Base-by-base conservation (phyloP, 306 rosid species). In the Medicago lupulina region DNA sequence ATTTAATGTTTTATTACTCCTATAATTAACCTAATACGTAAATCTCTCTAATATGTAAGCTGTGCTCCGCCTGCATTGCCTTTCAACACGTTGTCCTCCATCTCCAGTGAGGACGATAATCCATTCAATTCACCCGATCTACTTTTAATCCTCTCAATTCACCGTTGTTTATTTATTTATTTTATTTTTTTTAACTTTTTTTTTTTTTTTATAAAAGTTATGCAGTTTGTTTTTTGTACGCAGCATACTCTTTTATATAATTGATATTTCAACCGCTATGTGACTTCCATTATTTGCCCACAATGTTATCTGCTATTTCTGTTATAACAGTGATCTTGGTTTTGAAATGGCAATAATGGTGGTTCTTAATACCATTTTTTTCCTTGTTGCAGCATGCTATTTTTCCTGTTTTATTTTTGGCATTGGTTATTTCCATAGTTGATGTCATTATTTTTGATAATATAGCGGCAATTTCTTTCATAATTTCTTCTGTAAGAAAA, bases 381-480 rank as follows among this genome's bases (percentile, higher is more conserved):
- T 2, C 9, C 36, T 78, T 16, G 3, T 15, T 80, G 58, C 76
- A 58, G 31, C 36, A 50, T 74, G 49, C 57, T 57, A 34, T 44
- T 73, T 40, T 74, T 19, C 61, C 39, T 31, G 62, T 80, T 57
- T 59, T 43, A 28, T 28, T 17, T 67, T 66, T 65, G 55, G 36
- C 36, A 50, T 49, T 64, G 25, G 15, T 54, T 73, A 31, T 38
- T 55, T 73, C 28, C 36, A 34, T n/a, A 5, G 28, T 74, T 67
- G 65, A 17, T 47, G 38, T 67, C 66, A 38, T 67, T 80, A 25
- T 11, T 66, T 49, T 64, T 74, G 12, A 44, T 47, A 54, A 43
- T 46, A 38, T 63, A 7, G 43, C 40, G 4, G 14, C 19, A 9
- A 72, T 54, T 31, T 18, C 43, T 9, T 46, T 19, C 61, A 53